Evolutionary conservation across 352 stramenopile genomes (phyloP).

Genomic region (Poterioochromonas sp.): DNA sequence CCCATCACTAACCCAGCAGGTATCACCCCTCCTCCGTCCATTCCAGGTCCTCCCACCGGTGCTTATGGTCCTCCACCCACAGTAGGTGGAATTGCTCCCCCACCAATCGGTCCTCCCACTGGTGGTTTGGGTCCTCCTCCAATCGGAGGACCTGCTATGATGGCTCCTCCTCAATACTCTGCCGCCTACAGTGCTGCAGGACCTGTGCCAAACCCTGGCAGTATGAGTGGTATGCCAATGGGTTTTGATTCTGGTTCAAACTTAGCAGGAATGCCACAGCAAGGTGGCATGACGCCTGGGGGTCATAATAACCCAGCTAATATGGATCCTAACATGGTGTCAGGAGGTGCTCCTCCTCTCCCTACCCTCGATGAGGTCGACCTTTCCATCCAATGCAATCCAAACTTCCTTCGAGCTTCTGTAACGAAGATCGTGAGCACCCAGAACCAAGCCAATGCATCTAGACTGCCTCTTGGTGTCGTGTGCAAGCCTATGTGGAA

Average conservation of each 20-base stretch:
- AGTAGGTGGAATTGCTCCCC: not conserved
- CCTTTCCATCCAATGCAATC: slow-evolving; percentile 9
- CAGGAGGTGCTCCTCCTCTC: not conserved
- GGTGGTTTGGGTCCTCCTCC: not conserved
- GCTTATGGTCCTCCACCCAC: not conserved
- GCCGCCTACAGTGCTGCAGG: not conserved
- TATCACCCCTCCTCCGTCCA: not conserved
- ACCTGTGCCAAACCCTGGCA: not conserved
- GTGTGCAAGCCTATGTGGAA: not conserved
- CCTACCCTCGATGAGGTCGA: not conserved
- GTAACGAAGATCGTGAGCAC: not conserved
- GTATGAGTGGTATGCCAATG: not conserved
- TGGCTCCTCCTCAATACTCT: not conserved
- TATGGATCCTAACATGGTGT: not conserved
- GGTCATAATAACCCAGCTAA: too few relatives aligned
- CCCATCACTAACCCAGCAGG: not conserved
- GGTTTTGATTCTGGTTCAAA: slow-evolving; percentile 27
- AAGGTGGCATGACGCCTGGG: not conserved
- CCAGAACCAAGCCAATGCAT: not conserved
- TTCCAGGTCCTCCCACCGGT: not conserved
- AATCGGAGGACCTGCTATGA: not conserved
- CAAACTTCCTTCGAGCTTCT: not conserved
- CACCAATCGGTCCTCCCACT: not conserved
- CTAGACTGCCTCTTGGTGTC: not conserved
- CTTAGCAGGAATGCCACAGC: not conserved